Percentiles rank a stretch among this genome's conserved stretches.
These are phyloP conservation scores for Tylopilus orsonianus DNA, from an alignment of 1,284 basidiomycete genomes.

Conservation along the genomic window DNA sequence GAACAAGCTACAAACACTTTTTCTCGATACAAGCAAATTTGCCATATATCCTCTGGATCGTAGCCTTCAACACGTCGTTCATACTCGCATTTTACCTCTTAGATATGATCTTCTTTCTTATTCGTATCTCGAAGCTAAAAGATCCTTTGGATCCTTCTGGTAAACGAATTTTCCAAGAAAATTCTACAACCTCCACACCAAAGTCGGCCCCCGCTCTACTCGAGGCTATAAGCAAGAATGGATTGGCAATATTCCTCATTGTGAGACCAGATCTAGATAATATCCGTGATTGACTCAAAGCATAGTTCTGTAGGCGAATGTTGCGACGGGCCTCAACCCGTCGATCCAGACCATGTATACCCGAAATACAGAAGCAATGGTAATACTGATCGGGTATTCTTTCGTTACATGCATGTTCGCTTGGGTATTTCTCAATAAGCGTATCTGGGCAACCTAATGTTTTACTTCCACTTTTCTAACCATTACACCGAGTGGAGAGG, in stretches of 20 bases:
- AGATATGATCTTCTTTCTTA: slow-evolving; percentile 68
- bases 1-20: neutral
- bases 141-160: slow-evolving; percentile 32
- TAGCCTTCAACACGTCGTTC: slow-evolving; percentile 88
- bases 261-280: slow-evolving; percentile 64
- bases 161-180: slow-evolving; percentile 33
- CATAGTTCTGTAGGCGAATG: slow-evolving; percentile 65
- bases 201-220: slow-evolving; percentile 59
- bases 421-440: slow-evolving; percentile 43
- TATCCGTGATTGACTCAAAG: neutral
- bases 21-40: slow-evolving; percentile 72
- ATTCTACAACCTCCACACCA: slow-evolving; percentile 19
- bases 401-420: slow-evolving; percentile 58
- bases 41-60: slow-evolving; percentile 87
- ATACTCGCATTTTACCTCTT: slow-evolving; percentile 80
- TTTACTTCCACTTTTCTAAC: too few species aligned
- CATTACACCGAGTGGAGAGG: slow-evolving; percentile 58
- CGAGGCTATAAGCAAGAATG: slow-evolving; percentile 82
- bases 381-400: slow-evolving; percentile 67
- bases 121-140: slow-evolving; percentile 32
- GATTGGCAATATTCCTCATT: slow-evolving; percentile 77
- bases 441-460: slow-evolving; percentile 28
- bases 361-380: slow-evolving; percentile 55
- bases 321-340: slow-evolving; percentile 86
- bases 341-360: slow-evolving; percentile 83